Conservation (phyloP, 306 rosid genomes). For the Ammopiptanthus mongolicus region DNA sequence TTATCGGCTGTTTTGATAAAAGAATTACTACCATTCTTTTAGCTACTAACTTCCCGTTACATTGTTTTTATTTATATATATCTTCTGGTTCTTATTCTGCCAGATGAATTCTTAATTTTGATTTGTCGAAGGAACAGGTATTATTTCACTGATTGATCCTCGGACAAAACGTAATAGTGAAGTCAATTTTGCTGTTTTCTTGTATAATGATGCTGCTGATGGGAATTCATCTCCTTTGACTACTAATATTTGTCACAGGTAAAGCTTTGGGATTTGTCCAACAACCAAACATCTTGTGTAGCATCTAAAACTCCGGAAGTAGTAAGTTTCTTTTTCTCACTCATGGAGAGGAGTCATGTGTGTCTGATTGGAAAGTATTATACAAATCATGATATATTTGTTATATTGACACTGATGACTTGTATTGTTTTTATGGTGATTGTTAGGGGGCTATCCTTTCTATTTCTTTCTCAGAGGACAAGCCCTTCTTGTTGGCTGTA, state of each 20-base stretch:
- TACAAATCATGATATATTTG: background rate
- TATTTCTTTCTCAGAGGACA: constrained; percentile 67
- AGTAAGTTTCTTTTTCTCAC: constrained; percentile 33
- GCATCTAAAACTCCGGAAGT: constrained; percentile 53
- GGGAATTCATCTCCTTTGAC: background rate
- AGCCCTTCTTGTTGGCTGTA: constrained; percentile 76
- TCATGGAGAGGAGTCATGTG: background rate
- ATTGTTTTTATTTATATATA: background rate
- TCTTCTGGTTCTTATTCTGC: too few relatives aligned
- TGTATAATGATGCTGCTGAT: background rate
- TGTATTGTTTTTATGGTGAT: constrained; percentile 14
- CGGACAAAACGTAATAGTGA: constrained; percentile 45
- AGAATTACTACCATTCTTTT: background rate
- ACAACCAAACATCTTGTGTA: constrained; percentile 73
- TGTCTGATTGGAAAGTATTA: background rate
- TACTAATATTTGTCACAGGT: constrained; percentile 44
- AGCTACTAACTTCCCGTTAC: background rate
- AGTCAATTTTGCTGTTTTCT: background rate
- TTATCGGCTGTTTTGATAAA: background rate
- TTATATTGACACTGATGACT: constrained; percentile 5
- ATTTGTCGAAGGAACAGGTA: background rate
- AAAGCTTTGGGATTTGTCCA: constrained; percentile 92
- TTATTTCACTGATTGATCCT: constrained; percentile 43
- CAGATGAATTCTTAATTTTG: background rate
- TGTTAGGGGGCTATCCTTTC: constrained; percentile 79